A percentile compares a stretch with the other conserved stretches of the same genome.
phyloP scores from a whole-genome alignment of 306 rosid species.

The Vigna mungo region DNA sequence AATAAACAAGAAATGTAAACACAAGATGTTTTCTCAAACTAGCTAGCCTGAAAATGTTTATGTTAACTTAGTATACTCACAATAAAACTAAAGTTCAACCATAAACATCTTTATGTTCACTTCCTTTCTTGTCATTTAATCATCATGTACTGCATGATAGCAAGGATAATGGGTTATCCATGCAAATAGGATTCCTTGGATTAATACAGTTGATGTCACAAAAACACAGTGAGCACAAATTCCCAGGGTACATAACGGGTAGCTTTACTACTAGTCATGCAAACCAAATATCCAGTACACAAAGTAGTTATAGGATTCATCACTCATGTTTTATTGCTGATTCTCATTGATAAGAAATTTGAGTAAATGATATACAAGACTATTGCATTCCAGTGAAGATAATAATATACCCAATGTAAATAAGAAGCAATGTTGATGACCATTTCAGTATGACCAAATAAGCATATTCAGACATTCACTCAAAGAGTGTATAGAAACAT shows the following conservation, averaged over 20 bases:
- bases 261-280: no score
- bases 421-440: conserved; percentile 20
- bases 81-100: background rate
- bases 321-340: background rate
- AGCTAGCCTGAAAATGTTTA: background rate
- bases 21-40: background rate
- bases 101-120: background rate
- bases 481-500: background rate
- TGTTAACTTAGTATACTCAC: background rate
- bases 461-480: background rate
- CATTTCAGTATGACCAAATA: background rate
- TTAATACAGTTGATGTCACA: background rate
- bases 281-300: background rate
- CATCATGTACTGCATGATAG: background rate
- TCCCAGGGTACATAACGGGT: conserved; percentile 15
- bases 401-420: background rate
- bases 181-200: background rate
- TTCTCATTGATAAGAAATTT: background rate
- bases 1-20: background rate
- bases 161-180: conserved; percentile 19
- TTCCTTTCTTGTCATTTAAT: background rate
- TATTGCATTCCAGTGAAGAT: background rate
- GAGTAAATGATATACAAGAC: conserved; percentile 19
- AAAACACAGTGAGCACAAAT: conserved; percentile 15
- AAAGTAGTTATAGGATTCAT: background rate